Evolutionary conservation across 306 rosid genomes (phyloP).

Genomic region (Mucuna pruriens): DNA sequence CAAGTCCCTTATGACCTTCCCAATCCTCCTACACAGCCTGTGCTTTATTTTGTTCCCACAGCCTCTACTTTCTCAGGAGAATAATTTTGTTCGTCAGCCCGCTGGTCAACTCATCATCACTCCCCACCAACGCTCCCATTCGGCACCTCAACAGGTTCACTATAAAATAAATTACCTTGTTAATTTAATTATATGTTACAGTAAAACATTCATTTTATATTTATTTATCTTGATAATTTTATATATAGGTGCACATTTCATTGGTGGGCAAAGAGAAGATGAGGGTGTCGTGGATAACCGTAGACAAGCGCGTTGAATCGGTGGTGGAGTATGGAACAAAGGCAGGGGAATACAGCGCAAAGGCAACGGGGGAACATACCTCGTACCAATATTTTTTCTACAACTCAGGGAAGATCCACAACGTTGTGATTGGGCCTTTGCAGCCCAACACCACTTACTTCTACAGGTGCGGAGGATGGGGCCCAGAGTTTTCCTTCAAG

Average conservation of each 20-base stretch:
- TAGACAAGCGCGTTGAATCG: constrained; percentile 34
- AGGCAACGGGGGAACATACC: constrained; percentile 25
- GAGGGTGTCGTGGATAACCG: constrained; percentile 81
- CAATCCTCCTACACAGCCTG: constrained; percentile 38
- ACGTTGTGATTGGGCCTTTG: constrained; percentile 45
- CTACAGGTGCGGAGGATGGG: constrained; percentile 48
- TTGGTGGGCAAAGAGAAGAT: constrained; percentile 65
- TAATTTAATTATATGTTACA: background rate
- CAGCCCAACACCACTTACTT: constrained; percentile 44
- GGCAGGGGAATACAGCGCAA: constrained; percentile 36
- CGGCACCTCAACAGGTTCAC: constrained; percentile 58
- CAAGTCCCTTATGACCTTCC: background rate
- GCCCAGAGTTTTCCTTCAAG: constrained; percentile 67
- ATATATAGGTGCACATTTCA: constrained; percentile 70
- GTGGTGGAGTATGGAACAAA: constrained; percentile 51
- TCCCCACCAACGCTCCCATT: constrained; percentile 37
- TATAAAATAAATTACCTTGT: background rate
- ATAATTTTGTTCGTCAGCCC: constrained; percentile 44
- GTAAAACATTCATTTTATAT: background rate
- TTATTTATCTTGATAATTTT: no score
- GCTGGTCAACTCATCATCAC: constrained; percentile 45
- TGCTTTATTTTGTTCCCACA: constrained; percentile 43
- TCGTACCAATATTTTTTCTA: constrained; percentile 48
- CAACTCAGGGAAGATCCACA: constrained; percentile 46
- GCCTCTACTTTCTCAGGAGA: constrained; percentile 30